Base-by-base conservation (phyloP, 345 rosid species). In the Heritiera littoralis region DNA sequence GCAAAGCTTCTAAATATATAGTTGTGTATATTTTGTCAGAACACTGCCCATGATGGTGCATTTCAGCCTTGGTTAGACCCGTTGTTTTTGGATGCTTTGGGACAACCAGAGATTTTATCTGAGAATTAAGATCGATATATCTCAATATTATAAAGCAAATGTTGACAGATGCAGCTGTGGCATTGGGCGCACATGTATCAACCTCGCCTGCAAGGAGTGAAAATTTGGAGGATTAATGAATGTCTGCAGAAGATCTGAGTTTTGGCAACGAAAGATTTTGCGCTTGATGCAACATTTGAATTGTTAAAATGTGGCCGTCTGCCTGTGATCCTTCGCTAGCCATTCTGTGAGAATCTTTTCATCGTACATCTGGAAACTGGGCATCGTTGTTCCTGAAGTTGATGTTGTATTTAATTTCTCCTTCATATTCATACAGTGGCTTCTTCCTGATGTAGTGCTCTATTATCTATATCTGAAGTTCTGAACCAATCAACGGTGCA, bases 351-450 rank as follows among this genome's bases (percentile, higher is more conserved):
- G 32, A 51, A 55, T 55, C 18, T 76, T 63, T 59, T 81, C 77
- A 64, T 71, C 84, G 81, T 71, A 51, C 81, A 78, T 86, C 83
- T 80, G 81, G 87, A 83, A 79, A 45, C 80, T 55, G 81, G 28
- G 67, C 85, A 67, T 89, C 72, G 30, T 81, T 87, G 61, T 83
- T 86, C 77, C 85, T 85, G 58, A 95, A 90, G 63, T 87, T 89
- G 95, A 92, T 91, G 82, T 91, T 94, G 90, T 95, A 95, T 84
- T 91, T 91, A 81, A 93, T 95, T 80, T 91, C 92, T 75, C 98
- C 98, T 75, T 89, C 94, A 54, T 88, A 95, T 49, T 23, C 28
- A 23, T 23, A 23, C 28, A 23, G 28, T 23, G 28, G 28, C 28
- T 23, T 23, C 28, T 23, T 23, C 28, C 28, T 23, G 28, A 23